Conservation (phyloP, 352 stramenopile species). For the Globisporangium cylindrosporum region DNA sequence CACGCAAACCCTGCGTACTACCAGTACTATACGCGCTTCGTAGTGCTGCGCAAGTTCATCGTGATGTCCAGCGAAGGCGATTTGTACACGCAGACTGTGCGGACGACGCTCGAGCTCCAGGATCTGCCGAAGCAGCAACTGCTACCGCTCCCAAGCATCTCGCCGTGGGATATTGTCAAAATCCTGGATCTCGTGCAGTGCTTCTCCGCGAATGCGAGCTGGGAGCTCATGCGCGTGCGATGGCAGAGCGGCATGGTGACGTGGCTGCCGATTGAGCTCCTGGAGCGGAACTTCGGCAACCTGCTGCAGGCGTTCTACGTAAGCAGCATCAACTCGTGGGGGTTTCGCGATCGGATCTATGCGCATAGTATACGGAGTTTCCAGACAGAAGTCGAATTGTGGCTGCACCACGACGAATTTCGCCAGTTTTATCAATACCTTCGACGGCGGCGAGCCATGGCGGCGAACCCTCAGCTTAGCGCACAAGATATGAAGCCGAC, state of each 20-base stretch:
- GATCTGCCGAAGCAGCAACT: conserved; percentile 45
- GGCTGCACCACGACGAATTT: conserved; percentile 69
- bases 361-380: conserved; percentile 32
- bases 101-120: conserved; percentile 28
- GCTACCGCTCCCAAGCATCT: conserved; percentile 52
- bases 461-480: neutral
- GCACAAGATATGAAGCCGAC: conserved; percentile 9
- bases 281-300: conserved; percentile 35
- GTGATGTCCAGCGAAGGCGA: conserved; percentile 71
- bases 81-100: conserved; percentile 51
- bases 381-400: conserved; percentile 69
- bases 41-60: conserved; percentile 65
- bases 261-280: conserved; percentile 63
- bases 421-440: conserved; percentile 55
- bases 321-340: conserved; percentile 77
- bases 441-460: conserved; percentile 20
- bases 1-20: conserved; percentile 43
- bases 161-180: conserved; percentile 53
- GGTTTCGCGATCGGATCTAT: conserved; percentile 43
- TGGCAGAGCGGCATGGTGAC: conserved; percentile 66
- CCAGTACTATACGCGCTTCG: conserved; percentile 52
- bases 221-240: conserved; percentile 68
- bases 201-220: conserved; percentile 35
- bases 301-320: conserved; percentile 77
- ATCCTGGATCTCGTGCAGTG: conserved; percentile 75